These are phyloP conservation scores for Thielaviopsis musarum DNA, from an alignment of 2,329 filamentous ascomycete genomes.

Conservation along the genomic window DNA sequence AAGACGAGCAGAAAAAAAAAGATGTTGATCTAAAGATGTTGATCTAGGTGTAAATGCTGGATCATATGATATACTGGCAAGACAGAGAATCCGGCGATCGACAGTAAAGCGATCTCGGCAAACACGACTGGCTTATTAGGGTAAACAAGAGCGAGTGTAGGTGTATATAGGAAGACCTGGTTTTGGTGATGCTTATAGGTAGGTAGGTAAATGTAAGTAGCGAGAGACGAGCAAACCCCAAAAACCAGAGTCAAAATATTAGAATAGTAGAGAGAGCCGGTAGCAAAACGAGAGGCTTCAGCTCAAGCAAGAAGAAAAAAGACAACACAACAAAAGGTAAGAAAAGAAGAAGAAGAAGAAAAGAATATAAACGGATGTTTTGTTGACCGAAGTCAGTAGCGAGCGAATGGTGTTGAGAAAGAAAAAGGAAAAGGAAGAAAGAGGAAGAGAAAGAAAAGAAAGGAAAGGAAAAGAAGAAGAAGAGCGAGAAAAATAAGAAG, in stretches of 20 bases:
- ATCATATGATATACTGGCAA: background rate
- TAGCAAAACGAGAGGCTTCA: background rate
- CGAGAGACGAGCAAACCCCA: background rate
- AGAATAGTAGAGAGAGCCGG: background rate
- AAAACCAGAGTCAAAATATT: background rate
- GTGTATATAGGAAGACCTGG: background rate
- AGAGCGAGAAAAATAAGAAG: conserved; percentile 1
- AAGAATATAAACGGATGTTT: background rate
- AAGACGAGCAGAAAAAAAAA: background rate
- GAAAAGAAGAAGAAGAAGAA: background rate
- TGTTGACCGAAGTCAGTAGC: conserved; percentile 6
- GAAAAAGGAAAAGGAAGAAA: conserved; percentile 5
- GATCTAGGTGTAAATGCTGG: background rate
- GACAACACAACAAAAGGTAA: background rate
- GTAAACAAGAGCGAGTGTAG: background rate
- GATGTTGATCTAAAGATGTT: background rate
- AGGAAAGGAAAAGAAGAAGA: conserved; percentile 4
- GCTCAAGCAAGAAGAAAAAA: background rate
- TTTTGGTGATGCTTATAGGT: background rate
- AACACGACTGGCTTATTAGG: background rate
- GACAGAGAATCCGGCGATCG: background rate
- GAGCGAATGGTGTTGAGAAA: conserved; percentile 8
- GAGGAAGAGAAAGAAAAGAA: conserved; percentile 6
- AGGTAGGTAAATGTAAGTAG: background rate
- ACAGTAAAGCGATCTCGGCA: background rate